Percentiles rank a stretch among this genome's conserved stretches.
Evolutionary conservation across 2,329 filamentous ascomycete genomes (phyloP).

Genomic region (Fusarium hostae): DNA sequence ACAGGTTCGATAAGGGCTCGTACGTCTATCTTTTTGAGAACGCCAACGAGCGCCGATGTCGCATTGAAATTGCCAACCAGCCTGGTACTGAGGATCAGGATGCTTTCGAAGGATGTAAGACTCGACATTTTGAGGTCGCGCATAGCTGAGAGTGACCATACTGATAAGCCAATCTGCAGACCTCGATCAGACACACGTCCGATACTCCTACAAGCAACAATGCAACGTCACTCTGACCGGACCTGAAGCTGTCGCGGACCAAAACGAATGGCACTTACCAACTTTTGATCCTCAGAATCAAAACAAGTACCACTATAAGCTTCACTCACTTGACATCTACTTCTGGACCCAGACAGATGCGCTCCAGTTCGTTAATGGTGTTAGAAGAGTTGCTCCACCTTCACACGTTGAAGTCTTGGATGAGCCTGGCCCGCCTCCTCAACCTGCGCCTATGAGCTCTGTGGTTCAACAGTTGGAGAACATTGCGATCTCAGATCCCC

Average conservation of each 20-base stretch:
- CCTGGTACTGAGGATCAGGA: conserved; percentile 81
- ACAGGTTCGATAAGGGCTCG: conserved; percentile 82
- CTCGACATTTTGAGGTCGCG: conserved; percentile 12
- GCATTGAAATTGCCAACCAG: conserved; percentile 80
- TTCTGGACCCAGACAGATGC: conserved; percentile 82
- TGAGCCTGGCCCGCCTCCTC: conserved; percentile 66
- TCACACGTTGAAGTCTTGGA: conserved; percentile 72
- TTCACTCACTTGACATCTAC: conserved; percentile 81
- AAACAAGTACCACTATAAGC: conserved; percentile 81
- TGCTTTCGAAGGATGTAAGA: conserved; percentile 80
- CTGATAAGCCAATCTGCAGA: conserved; percentile 56
- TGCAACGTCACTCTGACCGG: conserved; percentile 76
- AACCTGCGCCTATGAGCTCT: conserved; percentile 67
- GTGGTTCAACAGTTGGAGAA: conserved; percentile 80
- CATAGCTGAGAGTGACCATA: neutral
- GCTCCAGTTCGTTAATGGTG: conserved; percentile 73
- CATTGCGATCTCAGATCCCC: conserved; percentile 71
- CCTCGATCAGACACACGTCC: conserved; percentile 71
- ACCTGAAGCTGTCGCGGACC: conserved; percentile 60
- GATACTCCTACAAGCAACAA: conserved; percentile 79
- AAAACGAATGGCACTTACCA: conserved; percentile 79
- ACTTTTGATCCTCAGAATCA: conserved; percentile 78
- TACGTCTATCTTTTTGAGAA: conserved; percentile 86
- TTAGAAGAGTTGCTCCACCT: conserved; percentile 71
- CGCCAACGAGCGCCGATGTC: conserved; percentile 71